Evolutionary conservation across 306 rosid genomes (phyloP), one percentile per base, ranked within the genome.

Genomic region (Malus sylvestris): DNA sequence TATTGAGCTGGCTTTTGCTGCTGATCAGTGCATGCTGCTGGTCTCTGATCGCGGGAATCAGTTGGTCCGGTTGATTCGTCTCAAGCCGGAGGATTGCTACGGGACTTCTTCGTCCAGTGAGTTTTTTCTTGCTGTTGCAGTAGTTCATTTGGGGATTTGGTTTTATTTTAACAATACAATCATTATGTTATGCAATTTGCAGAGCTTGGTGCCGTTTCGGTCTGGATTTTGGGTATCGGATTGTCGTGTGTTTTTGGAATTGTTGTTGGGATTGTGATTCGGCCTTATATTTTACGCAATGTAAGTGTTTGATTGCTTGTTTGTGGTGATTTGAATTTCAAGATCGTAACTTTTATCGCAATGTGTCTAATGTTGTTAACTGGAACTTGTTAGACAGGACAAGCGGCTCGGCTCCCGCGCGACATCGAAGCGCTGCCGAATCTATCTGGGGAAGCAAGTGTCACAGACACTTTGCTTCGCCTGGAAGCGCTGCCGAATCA

Each of bases 391-490:
- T 88, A 90, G 95, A 90, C 92, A 90, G 95, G 78, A 76, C 79
- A 67, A 61, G 85, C 71, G 7, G 46, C 46, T 61, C 78, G 70
- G 67, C 23, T 78, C 60, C 84, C 53, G 19, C 72, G 27, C 0
- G 89, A 90, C 92, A 79, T 92, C 93, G 96, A 92, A 83, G 93
- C 92, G 23, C 66, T 85, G 76, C 97, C 97, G 40, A 87, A 84
- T 81, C 87, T 55, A 20, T 83, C 72, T 59, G 96, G 89, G 57
- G 96, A 90, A 86, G 62, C 75, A 35, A 86, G 76, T 33, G 76
- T 74, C 29, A 78, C 88, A 0, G 96, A 90, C n/a, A 18, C 69
- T 53, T 86, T 90, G 67, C 93, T 92, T 32, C 89, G 91, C 78
- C 83, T 33, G 35, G 35, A 33, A 33, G 35, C 35, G 6, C 62